Evolutionary conservation across 208 protist genomes (phyloP), one percentile per base, ranked within the genome.

Genomic region (Trypanosoma caninum): DNA sequence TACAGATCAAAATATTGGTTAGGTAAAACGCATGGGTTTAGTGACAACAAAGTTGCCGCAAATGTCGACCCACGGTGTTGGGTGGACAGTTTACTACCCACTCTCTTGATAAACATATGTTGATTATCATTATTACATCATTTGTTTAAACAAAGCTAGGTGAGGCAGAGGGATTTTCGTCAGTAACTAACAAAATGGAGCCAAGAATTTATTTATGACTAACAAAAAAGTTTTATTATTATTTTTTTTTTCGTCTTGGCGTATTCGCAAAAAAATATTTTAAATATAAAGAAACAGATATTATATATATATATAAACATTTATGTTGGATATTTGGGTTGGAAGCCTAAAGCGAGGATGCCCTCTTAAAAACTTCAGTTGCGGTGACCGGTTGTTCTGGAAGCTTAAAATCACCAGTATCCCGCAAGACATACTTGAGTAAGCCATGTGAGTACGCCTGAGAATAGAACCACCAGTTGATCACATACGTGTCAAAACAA

Each of bases 391-490:
- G 80, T 10, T 65, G 30, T 47, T 52, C 62, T 28, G 84, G 84
- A 14, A 46, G 23, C 31, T 69, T 27, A 31, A 82, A 74, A 50
- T 58, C 41, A 13, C 53, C 73, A 16, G 67, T 82, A 44, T 89
- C 76, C 22, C 70, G 59, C 27, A 93, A 51, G 46, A 93, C 83
- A 68, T 87, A 51, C 65, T 89, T 84, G 31, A 87, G 62, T 33
- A 93, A 69, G 46, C 86, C 86, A 54, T 84, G 81, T 35, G 61
- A 69, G 69, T 93, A 93, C 34, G 73, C 47, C 55, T 86, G 79
- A n/a, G 61, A 55, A 68, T 90, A 93, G 41, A 59, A 54, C 59
- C 65, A 84, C 86, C 86, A 93, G 59, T 85, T 78, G 44, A 93
- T 87, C 41, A 66, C 54, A 65, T 80, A 76, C 5, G 80, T 69